phyloP scores from a whole-genome alignment of 257 asterid genomes.

The Solanum clarkiae region DNA sequence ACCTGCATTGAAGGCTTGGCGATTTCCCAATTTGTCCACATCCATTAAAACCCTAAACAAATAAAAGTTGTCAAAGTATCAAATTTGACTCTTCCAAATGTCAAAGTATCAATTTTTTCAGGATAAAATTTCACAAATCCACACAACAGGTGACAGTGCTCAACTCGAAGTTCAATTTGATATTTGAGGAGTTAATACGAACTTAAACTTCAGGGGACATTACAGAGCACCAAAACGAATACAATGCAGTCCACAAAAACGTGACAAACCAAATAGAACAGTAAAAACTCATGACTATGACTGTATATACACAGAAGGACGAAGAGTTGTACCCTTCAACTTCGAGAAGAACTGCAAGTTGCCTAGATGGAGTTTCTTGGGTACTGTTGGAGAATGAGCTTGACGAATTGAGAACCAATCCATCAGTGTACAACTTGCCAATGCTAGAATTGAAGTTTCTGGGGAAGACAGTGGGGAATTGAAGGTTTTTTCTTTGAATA shows the following conservation, averaged over 20 bases:
- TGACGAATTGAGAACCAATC: slow-evolving; percentile 2
- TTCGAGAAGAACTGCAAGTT: slow-evolving; percentile 72
- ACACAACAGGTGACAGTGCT: not conserved
- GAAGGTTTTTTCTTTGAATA: not conserved
- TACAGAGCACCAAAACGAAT: not conserved
- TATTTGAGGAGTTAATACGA: too few species aligned
- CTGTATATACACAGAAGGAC: not conserved
- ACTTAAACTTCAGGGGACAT: not conserved
- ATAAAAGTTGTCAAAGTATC: not conserved
- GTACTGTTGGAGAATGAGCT: slow-evolving; percentile 8
- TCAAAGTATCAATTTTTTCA: not conserved
- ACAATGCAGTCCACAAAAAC: not conserved
- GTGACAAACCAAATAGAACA: not conserved
- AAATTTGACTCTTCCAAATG: not conserved
- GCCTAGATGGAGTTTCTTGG: slow-evolving; percentile 23
- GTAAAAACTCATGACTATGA: not conserved
- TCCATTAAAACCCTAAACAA: slow-evolving; percentile 86
- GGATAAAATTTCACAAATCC: not conserved
- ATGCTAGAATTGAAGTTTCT: slow-evolving; percentile 8
- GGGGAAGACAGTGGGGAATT: slow-evolving; percentile 4
- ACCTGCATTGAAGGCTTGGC: slow-evolving; percentile 87
- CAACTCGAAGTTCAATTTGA: not conserved
- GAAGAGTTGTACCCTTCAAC: slow-evolving; percentile 61
- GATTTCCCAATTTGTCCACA: slow-evolving; percentile 60
- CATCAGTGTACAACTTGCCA: slow-evolving; percentile 4